Percentiles rank a stretch among this genome's conserved stretches.
Evolutionary conservation across 495 filamentous ascomycete genomes (phyloP).

Genomic region (Tetracladium marchalianum): DNA sequence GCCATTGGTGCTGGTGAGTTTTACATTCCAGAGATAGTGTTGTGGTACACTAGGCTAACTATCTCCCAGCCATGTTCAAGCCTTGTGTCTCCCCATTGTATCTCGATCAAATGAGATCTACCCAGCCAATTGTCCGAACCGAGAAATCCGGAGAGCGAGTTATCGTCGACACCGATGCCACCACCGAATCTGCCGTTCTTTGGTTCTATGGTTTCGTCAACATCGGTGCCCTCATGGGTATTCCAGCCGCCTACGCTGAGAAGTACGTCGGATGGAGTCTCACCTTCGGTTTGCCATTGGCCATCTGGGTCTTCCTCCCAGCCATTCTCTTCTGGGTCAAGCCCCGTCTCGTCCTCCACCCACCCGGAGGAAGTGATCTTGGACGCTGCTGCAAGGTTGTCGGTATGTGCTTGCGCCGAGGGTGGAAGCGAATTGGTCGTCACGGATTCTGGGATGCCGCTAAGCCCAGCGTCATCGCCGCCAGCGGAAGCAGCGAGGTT

Average conservation of each 20-base stretch:
- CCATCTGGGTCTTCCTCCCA: constrained; percentile 45
- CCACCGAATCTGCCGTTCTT: constrained; percentile 48
- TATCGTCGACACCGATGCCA: constrained; percentile 49
- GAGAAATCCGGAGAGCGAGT: constrained; percentile 49
- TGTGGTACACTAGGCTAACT: background rate
- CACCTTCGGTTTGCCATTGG: constrained; percentile 54
- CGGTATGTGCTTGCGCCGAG: constrained; percentile 42
- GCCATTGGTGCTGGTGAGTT: constrained; percentile 57
- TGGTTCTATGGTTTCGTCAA: constrained; percentile 59
- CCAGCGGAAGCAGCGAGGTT: constrained; percentile 31
- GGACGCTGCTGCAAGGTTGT: constrained; percentile 46
- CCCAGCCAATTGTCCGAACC: constrained; percentile 31
- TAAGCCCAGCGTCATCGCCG: constrained; percentile 47
- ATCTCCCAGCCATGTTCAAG: constrained; percentile 44
- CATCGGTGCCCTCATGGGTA: constrained; percentile 38
- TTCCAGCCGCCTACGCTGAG: constrained; percentile 48
- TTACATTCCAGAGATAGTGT: background rate
- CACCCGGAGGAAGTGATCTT: constrained; percentile 42
- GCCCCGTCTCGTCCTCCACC: constrained; percentile 34
- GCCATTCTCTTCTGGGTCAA: constrained; percentile 38
- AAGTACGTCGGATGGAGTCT: constrained; percentile 72
- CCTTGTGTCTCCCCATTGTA: constrained; percentile 52
- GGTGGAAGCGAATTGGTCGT: constrained; percentile 42
- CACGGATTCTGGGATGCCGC: constrained; percentile 55
- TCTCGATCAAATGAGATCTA: constrained; percentile 43